Evolutionary conservation across 306 rosid species (phyloP).

Genomic region (Pyrus pyrifolia): DNA sequence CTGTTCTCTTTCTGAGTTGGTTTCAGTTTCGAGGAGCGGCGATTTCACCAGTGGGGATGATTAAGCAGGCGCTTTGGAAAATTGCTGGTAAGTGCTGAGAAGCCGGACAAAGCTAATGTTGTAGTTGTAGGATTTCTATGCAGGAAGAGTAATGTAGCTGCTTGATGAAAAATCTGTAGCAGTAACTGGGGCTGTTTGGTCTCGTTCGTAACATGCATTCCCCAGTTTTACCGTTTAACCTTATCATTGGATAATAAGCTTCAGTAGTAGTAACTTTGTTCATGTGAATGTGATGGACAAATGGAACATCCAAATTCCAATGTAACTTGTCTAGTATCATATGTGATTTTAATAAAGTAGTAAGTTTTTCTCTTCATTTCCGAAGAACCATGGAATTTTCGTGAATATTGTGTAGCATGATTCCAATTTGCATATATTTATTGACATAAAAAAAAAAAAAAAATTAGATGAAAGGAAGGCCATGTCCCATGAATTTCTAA

Average conservation of each 20-base stretch:
- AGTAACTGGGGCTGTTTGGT: conserved; percentile 8
- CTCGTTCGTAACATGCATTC: conserved; percentile 12
- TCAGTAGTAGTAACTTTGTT: conserved; percentile 2
- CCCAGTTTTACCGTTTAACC: conserved; percentile 11
- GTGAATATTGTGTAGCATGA: too few species aligned
- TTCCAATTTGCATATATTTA: too few species aligned
- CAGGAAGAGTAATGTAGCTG: background rate
- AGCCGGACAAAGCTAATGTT: conserved; percentile 3
- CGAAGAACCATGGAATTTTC: too few species aligned
- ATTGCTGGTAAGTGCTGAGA: conserved; percentile 40
- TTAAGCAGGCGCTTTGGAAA: conserved; percentile 61
- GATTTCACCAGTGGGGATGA: conserved; percentile 50
- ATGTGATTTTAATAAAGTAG: background rate
- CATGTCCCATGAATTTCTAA: too few species aligned
- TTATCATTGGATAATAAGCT: conserved; percentile 15
- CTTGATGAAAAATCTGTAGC: background rate
- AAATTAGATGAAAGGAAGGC: too few species aligned
- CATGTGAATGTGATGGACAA: conserved; percentile 11
- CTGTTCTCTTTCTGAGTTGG: conserved; percentile 6
- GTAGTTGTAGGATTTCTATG: conserved; percentile 14
- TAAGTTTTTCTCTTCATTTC: background rate
- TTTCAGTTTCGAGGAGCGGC: conserved; percentile 73
- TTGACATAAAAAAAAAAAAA: too few species aligned
- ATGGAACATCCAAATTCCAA: conserved; percentile 3
- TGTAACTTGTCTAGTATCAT: conserved; percentile 6